Conservation (phyloP, 306 rosid genomes). For the Chamaecrista fasciculata region DNA sequence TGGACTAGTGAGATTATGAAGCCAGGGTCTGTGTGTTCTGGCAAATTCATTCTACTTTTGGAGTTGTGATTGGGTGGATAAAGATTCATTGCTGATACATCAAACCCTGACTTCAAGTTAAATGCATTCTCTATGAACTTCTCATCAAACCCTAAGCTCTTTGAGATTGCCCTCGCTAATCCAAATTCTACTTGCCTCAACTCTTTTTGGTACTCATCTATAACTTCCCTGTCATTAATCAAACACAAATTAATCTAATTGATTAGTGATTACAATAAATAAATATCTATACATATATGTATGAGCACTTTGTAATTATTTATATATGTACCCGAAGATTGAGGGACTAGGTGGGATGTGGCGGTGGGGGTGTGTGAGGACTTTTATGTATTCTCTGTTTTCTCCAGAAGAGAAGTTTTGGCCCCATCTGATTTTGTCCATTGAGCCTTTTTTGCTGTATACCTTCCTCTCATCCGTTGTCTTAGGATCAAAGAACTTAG, state of each 20-base stretch:
- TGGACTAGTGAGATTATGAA: conserved; percentile 46
- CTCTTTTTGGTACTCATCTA: conserved; percentile 38
- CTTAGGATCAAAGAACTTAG: conserved; percentile 36
- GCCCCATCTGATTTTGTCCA: conserved; percentile 38
- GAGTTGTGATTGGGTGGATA: conserved; percentile 42
- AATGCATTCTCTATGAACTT: conserved; percentile 47
- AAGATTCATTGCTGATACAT: conserved; percentile 48
- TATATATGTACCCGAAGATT: conserved; percentile 32
- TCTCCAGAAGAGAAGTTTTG: conserved; percentile 31
- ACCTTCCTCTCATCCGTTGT: conserved; percentile 32
- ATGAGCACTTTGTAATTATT: no score
- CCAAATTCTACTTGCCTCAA: conserved; percentile 28
- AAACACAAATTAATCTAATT: no score
- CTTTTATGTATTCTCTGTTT: conserved; percentile 52
- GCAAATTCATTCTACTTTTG: conserved; percentile 36
- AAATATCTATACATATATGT: no score
- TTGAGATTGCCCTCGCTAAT: conserved; percentile 44
- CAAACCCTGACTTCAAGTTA: conserved; percentile 40
- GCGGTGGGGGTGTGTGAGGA: conserved; percentile 39
- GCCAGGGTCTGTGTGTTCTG: conserved; percentile 57
- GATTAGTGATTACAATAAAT: no score
- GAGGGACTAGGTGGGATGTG: conserved; percentile 37
- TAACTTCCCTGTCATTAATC: conserved; percentile 29
- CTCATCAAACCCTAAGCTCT: conserved; percentile 48
- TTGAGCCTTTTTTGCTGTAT: conserved; percentile 14